These are phyloP conservation scores for Pseudodiploospora longispora DNA, from an alignment of 2,329 filamentous ascomycete genomes.

Conservation along the genomic window DNA sequence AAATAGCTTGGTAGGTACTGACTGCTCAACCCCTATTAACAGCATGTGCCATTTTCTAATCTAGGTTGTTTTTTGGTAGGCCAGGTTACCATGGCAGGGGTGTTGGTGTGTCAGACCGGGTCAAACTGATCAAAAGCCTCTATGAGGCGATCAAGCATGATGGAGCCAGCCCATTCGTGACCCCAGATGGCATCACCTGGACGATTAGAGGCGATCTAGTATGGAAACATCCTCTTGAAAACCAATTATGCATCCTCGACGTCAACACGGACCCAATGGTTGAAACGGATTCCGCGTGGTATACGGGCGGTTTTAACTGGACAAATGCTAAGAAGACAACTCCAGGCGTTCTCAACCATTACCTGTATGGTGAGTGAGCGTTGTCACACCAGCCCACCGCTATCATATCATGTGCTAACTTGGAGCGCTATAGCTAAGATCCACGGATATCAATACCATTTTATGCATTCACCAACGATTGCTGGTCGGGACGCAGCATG, in stretches of 20 bases:
- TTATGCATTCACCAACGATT: neutral
- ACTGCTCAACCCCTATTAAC: too few relatives aligned
- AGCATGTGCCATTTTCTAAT: too few relatives aligned
- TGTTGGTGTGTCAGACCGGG: too few relatives aligned
- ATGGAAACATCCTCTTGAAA: neutral
- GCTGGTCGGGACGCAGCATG: neutral
- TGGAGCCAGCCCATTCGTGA: neutral
- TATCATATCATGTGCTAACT: neutral
- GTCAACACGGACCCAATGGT: neutral
- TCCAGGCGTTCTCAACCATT: neutral
- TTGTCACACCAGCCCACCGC: neutral
- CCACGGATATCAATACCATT: neutral
- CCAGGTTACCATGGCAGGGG: too few relatives aligned
- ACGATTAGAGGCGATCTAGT: neutral
- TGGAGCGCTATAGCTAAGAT: neutral
- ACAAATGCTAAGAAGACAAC: neutral
- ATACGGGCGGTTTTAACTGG: neutral
- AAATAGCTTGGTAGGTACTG: too few relatives aligned
- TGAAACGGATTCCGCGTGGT: neutral
- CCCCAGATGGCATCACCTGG: neutral
- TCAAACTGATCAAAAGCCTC: neutral
- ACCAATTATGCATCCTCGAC: neutral
- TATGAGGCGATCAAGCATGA: neutral
- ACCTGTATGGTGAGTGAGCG: neutral
- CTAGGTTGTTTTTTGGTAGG: too few relatives aligned